These are phyloP conservation scores for Pythium grandisporangium DNA, from an alignment of 352 stramenopile species.

Conservation along the genomic window DNA sequence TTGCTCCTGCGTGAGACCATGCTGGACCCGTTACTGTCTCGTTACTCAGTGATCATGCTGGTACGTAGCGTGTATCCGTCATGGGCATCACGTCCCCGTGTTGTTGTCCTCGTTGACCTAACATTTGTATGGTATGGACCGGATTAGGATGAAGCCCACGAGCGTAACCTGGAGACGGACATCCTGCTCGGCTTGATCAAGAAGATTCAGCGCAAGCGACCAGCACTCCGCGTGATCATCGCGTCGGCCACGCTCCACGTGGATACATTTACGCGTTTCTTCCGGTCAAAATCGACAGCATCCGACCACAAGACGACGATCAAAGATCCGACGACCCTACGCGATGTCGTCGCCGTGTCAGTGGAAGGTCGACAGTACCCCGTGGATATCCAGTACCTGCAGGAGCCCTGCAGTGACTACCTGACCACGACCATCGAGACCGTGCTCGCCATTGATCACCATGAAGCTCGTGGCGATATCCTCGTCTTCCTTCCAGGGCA, in stretches of 20 bases:
- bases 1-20: conserved; percentile 96
- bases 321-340: conserved; percentile 8
- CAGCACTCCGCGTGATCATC: conserved; percentile 84
- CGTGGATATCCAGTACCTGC: conserved; percentile 89
- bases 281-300: conserved; percentile 50
- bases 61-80: no score
- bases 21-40: conserved; percentile 63
- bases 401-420: conserved; percentile 57
- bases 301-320: neutral
- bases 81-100: no score
- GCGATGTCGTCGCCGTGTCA: conserved; percentile 54
- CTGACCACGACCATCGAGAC: conserved; percentile 68
- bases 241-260: conserved; percentile 74
- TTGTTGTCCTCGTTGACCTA: neutral
- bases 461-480: conserved; percentile 86
- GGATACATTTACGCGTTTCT: conserved; percentile 88
- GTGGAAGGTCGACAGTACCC: conserved; percentile 86
- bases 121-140: conserved; percentile 3
- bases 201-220: conserved; percentile 89
- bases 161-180: conserved; percentile 91
- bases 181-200: conserved; percentile 93
- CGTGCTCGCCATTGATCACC: conserved; percentile 52
- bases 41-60: conserved; percentile 80
- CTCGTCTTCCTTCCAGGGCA: conserved; percentile 93
- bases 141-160: conserved; percentile 90